Base-by-base conservation (phyloP, 495 filamentous ascomycete species). In the Podospora anserina region DNA sequence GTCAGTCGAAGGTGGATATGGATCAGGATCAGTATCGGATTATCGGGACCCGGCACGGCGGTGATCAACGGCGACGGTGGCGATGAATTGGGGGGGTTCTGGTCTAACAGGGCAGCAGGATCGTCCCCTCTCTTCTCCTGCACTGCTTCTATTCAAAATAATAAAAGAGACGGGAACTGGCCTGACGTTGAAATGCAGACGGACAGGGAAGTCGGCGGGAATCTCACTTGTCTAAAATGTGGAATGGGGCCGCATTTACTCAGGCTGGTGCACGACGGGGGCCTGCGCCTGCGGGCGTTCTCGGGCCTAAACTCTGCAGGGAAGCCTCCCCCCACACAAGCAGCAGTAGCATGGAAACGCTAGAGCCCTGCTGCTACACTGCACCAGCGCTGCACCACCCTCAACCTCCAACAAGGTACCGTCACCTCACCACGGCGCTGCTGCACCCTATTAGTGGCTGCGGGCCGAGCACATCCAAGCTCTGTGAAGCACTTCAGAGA, bases 201-300 rank as follows among this genome's bases (percentile, higher is more conserved):
- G 49, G 57, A 44, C 49, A 28, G 65, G 39, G 61, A 49, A 68
- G 61, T 39, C 18, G 53, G 49, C 23, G 60, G 66, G 61, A 63
- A 62, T 55, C 61, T 20, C 23, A 26, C 5, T 58, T 34, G 39
- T 44, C 64, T 57, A 65, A 66, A 71, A 69, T 64, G 63, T 69
- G 70, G 70, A 71, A 71, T 65, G 64, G 54, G 66, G 63, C 63
- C 58, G 68, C 44, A 63, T 66, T 57, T 30, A 30, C 59, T 67
- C 54, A 67, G 64, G 61, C 66, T 61, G 63, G 63, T 66, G 66
- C 67, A 67, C 63, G 32, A 65, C 69, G 61, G 61, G 19, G 27
- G 66, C 15, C n/a, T 19, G 55, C 55, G 61, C 54, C 65, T 68
- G 65, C 56, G 66, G 69, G 65, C 55, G 18, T 64, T 66, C 65